Conservation (phyloP, 331 rosid genomes). For the Rhamnella rubrinervis region DNA sequence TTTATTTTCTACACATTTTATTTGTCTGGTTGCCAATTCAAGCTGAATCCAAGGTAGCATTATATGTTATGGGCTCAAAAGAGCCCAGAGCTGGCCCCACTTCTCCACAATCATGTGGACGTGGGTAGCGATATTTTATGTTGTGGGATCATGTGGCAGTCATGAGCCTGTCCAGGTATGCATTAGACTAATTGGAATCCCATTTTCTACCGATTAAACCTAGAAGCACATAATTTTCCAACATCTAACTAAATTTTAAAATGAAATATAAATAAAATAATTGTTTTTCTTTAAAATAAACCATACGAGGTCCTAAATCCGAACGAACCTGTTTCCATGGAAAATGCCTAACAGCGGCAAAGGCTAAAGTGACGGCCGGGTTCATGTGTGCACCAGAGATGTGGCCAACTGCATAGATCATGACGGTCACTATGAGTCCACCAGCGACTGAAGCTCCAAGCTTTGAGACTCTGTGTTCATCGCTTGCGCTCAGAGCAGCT, state of each 20-base stretch:
- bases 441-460: conserved; percentile 74
- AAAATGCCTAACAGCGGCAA: conserved; percentile 56
- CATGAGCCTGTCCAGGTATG: neutral
- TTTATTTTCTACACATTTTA: no score
- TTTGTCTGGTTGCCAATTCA: no score
- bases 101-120: neutral
- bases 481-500: conserved; percentile 49
- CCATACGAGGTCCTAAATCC: neutral
- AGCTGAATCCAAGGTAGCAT: no score
- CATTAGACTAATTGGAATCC: neutral
- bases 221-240: neutral
- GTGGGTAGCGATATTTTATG: no score
- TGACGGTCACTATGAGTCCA: conserved; percentile 65
- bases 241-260: no score
- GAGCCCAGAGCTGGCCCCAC: neutral
- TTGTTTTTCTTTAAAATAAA: neutral
- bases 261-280: neutral
- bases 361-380: conserved; percentile 82
- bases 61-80: neutral
- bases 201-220: no score
- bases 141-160: no score
- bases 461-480: conserved; percentile 52
- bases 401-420: conserved; percentile 87
- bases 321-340: conserved; percentile 72
- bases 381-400: conserved; percentile 91